Conservation (phyloP, 345 rosid species). For the Atalantia buxifolia region DNA sequence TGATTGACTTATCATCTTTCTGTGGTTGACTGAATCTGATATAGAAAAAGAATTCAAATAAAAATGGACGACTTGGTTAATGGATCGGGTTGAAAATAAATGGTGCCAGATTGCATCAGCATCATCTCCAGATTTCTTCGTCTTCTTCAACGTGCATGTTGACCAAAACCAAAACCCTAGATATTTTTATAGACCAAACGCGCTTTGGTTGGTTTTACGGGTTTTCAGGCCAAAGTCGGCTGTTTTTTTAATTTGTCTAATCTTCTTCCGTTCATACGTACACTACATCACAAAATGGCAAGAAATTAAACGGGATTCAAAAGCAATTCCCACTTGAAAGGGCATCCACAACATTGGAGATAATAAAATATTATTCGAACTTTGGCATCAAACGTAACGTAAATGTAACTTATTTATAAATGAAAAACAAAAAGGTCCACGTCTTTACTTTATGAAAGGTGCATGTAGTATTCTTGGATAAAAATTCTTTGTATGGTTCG, state of each 20-base stretch:
- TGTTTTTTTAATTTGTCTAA: neutral
- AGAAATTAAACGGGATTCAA: neutral
- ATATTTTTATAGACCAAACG: neutral
- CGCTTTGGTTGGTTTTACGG: neutral
- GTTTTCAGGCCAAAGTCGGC: neutral
- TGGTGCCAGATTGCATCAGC: neutral
- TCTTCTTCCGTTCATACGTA: too few species aligned
- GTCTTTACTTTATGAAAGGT: too few species aligned
- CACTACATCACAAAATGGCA: neutral
- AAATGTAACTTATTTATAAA: too few species aligned
- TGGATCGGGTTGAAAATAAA: neutral
- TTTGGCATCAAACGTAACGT: neutral
- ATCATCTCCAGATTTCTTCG: too few species aligned
- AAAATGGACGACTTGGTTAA: neutral
- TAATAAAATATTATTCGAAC: neutral
- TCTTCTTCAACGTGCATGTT: too few species aligned
- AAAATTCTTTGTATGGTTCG: too few species aligned
- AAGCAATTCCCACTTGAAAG: neutral
- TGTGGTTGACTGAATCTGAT: neutral
- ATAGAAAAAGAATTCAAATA: too few species aligned
- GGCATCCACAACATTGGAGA: neutral
- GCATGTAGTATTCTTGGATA: too few species aligned
- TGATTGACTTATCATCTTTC: neutral
- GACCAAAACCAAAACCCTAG: too few species aligned
- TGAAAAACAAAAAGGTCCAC: too few species aligned